These are phyloP conservation scores for Epichloe scottii DNA, from an alignment of 2,329 filamentous ascomycete genomes.

Conservation along the genomic window DNA sequence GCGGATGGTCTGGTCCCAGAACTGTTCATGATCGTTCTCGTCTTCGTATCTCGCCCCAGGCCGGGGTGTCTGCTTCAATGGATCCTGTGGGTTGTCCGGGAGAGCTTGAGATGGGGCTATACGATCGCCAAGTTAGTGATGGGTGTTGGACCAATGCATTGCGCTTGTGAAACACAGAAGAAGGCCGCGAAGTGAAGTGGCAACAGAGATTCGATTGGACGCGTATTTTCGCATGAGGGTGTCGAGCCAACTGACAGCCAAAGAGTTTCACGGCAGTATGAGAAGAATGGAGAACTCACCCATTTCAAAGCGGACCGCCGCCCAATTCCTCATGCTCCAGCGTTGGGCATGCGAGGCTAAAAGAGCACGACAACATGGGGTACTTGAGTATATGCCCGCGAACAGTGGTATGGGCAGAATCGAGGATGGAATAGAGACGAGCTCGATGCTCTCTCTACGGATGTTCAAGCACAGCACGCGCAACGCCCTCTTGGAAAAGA, in stretches of 20 bases:
- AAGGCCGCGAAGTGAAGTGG: neutral
- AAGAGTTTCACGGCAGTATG: slow-evolving; percentile 1
- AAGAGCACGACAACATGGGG: slow-evolving; percentile 4
- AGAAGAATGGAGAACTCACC: slow-evolving; percentile 9
- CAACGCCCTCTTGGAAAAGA: neutral
- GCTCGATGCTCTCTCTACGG: neutral
- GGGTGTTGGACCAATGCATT: neutral
- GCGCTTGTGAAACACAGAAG: slow-evolving; percentile 1
- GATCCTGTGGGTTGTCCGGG: slow-evolving; percentile 41
- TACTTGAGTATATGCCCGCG: neutral
- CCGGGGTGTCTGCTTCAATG: slow-evolving; percentile 38
- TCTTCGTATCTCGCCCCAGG: slow-evolving; percentile 39
- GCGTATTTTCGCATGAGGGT: neutral
- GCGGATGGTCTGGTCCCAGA: slow-evolving; percentile 40
- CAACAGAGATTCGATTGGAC: neutral
- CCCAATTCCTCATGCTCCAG: slow-evolving; percentile 11
- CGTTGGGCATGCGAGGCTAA: slow-evolving; percentile 10
- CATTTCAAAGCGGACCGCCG: slow-evolving; percentile 15
- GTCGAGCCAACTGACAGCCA: neutral
- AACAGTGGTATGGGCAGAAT: neutral
- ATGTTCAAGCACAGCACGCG: neutral
- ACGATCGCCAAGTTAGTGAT: slow-evolving; percentile 3
- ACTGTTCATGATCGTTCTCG: slow-evolving; percentile 36
- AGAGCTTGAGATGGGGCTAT: slow-evolving; percentile 47
- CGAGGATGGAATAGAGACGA: neutral